phyloP scores from a whole-genome alignment of 331 rosid species.

The Saraca asoca region DNA sequence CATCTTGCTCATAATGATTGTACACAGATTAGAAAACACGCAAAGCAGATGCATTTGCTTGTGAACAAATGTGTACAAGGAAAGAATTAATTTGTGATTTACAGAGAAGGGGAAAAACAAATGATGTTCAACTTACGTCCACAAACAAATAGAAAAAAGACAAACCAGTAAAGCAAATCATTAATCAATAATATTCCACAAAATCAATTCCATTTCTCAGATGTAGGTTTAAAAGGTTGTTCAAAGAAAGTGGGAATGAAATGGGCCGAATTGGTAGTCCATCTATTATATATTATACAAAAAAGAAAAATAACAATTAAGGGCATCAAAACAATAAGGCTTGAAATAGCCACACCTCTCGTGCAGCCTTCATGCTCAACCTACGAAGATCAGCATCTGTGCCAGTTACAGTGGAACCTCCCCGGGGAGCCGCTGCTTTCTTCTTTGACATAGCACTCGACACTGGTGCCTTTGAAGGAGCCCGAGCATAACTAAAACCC shows the following conservation, averaged over 20 bases:
- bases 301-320: too few species aligned
- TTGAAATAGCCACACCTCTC: conserved; percentile 64
- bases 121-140: background rate
- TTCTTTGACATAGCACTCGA: conserved; percentile 77
- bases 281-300: too few species aligned
- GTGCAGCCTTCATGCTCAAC: conserved; percentile 99
- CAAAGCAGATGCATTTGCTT: background rate
- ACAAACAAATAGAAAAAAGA: background rate
- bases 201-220: conserved; percentile 13
- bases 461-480: conserved; percentile 80
- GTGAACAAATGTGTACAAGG: conserved; percentile 3
- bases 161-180: conserved; percentile 15
- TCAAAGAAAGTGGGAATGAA: conserved; percentile 19
- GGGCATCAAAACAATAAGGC: too few species aligned
- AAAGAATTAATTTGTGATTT: conserved; percentile 18
- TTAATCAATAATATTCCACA: conserved; percentile 9
- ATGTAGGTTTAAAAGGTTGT: conserved; percentile 4
- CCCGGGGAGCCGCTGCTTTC: conserved; percentile 68
- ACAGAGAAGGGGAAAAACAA: conserved; percentile 8
- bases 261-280: conserved; percentile 1
- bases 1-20: conserved; percentile 16
- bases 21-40: conserved; percentile 25
- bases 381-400: conserved; percentile 99
- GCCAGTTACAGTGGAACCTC: conserved; percentile 93
- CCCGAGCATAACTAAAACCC: conserved; percentile 92